Evolutionary conservation across 2,329 filamentous ascomycete species (phyloP), one percentile per base, ranked within the genome.

Genomic region (Beauveria sp.): DNA sequence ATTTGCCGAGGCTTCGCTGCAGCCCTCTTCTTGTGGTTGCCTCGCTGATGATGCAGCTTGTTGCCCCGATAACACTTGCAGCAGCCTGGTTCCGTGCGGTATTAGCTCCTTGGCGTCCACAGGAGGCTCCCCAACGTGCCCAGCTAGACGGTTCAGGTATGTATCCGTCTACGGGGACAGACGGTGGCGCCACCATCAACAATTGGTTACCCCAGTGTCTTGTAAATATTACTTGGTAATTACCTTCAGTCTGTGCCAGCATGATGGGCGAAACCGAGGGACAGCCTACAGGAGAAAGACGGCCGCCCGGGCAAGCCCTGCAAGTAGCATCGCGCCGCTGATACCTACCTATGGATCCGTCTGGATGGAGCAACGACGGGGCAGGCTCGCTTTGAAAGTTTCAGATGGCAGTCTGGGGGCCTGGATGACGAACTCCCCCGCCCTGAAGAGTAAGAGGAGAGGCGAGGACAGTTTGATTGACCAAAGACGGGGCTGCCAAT

Each of bases 401-500:
- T 47, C 43, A 26, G 26, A 56, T 34, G 42, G 42, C 53, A 45
- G 53, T n/a, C 53, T 56, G 53, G 53, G 53, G 53, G 53, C 53
- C 26, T 24, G 54, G 7, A 49, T 58, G 55, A 47, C 43, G 28
- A 26, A 40, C 22, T 6, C 51, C 51, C 51, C 51, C 16, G 26
- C 47, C 28, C 49, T 18, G 28, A 28, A 20, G 10, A 20, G 45
- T 12, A 22, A 24, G 34, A 20, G 28, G 18, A 38, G 14, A 34
- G n/a, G 28, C 16, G 10, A 46, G 20, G 45, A 16, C 12, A 38
- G 34, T 12, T 38, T 38, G 34, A 10, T 38, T 38, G 34, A 38
- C 34, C 34, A 16, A 38, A 16, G 34, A 38, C 34, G 34, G 34
- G 34, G 14, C 34, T 38, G 34, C 34, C 12, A 38, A 38, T 38